phyloP scores from a whole-genome alignment of 345 rosid species.

The Firmiana major region DNA sequence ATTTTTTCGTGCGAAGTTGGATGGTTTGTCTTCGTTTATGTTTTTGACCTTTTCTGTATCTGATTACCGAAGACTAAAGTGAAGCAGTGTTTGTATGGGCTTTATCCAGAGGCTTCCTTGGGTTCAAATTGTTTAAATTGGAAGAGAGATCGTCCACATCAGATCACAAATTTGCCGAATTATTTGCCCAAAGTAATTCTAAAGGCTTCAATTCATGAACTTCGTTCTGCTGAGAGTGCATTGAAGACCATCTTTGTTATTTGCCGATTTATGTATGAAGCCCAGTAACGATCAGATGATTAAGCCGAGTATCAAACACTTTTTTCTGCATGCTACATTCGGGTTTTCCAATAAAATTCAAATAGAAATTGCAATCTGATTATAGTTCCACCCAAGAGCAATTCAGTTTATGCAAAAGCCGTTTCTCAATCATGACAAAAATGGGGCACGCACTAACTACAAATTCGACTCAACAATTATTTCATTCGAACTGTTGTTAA shows the following conservation, averaged over 20 bases:
- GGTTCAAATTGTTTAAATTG: not conserved
- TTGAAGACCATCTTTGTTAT: not conserved
- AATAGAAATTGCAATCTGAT: not conserved
- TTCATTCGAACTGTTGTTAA: not conserved
- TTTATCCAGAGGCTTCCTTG: not conserved
- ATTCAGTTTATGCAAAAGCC: not conserved
- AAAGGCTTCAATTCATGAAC: not conserved
- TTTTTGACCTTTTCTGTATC: too few species aligned
- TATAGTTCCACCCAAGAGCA: not conserved
- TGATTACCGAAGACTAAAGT: too few species aligned
- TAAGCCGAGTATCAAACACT: not conserved
- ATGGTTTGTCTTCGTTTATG: not conserved
- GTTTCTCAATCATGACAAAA: not conserved
- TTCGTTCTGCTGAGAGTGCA: not conserved
- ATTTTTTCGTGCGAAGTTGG: constrained; percentile 12
- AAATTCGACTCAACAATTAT: not conserved
- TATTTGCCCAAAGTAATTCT: not conserved
- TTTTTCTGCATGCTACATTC: not conserved
- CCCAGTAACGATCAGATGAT: not conserved
- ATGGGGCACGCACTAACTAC: not conserved
- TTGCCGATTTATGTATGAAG: not conserved
- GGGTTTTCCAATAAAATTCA: not conserved
- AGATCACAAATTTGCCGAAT: not conserved
- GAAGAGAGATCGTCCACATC: not conserved
- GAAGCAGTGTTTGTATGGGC: not conserved